Base-by-base conservation (phyloP, 2,329 filamentous ascomycete species). In the Fusarium subtropicale region DNA sequence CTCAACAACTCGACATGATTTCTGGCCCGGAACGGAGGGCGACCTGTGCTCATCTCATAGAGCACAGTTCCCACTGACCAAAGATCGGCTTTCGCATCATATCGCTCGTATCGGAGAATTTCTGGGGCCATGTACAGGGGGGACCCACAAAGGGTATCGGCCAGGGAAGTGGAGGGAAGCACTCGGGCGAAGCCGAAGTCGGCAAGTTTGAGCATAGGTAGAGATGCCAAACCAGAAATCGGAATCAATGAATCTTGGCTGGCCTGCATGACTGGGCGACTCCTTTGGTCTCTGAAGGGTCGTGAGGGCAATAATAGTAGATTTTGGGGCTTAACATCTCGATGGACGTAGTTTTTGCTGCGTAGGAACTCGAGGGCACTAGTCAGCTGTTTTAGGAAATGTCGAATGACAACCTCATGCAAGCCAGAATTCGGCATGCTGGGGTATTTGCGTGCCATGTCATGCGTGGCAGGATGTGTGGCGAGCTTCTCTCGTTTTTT, bases 101-200 rank as follows among this genome's bases (percentile, higher is more conserved):
- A 99, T 76, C 95, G 95, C 79, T 99, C 94, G 75, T 98, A 99
- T 63, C 94, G 90, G 66, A 99, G 84, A 69, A 99, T 99, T 81
- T 99, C 96, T 6, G 96, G 96, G 0, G 96, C 96, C 96, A 99
- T 99, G 82, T 99, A 99, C 28, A 99, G 84, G 12, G 96, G 96
- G 15, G 96, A 98, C 20, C 96, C 96, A 79, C 96, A 99, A 1
- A 99, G 88, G 1, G 96, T 99, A 79, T 99, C 96, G 13, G 96
- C 96, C 68, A 99, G 86, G 7, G 94, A 95, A 0, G 95, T 97
- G 10, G 92, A 90, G 3, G 96, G 95, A 50, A 99, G 83, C 57
- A 97, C 93, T 58, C 96, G 90, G 58, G 96, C 96, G 78, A 99
- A 99, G n/a, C 96, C 96, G 77, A 99, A 99, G 81, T 99, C 96